Evolutionary conservation across 345 rosid species (phyloP).

Genomic region (Turnera subulata): DNA sequence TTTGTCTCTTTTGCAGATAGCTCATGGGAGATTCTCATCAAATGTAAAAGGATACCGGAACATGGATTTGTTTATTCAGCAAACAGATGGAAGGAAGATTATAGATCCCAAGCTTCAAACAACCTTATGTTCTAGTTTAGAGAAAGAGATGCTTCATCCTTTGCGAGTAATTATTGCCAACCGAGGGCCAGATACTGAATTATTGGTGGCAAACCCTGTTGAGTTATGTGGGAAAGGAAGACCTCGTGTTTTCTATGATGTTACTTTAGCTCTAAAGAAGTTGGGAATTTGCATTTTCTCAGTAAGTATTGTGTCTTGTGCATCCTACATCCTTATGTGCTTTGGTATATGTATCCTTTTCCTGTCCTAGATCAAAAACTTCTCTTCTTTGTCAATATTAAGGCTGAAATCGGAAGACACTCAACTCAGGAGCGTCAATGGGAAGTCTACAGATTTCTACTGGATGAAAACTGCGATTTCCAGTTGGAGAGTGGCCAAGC

Average conservation of each 20-base stretch:
- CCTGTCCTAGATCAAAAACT: neutral
- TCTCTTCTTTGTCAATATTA: neutral
- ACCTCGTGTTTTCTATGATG: slow-evolving; percentile 27
- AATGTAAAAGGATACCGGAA: slow-evolving; percentile 15
- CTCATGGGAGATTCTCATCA: slow-evolving; percentile 24
- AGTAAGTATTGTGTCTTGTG: slow-evolving; percentile 5
- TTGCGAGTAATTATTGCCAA: slow-evolving; percentile 22
- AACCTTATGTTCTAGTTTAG: slow-evolving; percentile 17
- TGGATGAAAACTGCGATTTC: slow-evolving; percentile 19
- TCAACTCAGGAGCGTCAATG: slow-evolving; percentile 20
- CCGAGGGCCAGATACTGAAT: slow-evolving; percentile 29
- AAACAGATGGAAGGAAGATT: slow-evolving; percentile 20
- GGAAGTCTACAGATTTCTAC: slow-evolving; percentile 32
- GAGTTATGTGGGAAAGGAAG: slow-evolving; percentile 28
- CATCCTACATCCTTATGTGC: neutral
- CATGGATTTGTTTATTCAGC: slow-evolving; percentile 26
- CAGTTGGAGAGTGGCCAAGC: slow-evolving; percentile 8
- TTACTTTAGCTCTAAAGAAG: slow-evolving; percentile 19
- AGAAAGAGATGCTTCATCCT: slow-evolving; percentile 28
- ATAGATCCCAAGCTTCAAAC: slow-evolving; percentile 19
- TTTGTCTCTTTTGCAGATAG: slow-evolving; percentile 12
- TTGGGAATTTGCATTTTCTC: slow-evolving; percentile 26
- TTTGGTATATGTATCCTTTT: neutral
- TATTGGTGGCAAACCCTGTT: slow-evolving; percentile 29
- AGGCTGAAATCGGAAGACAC: slow-evolving; percentile 29